These are phyloP conservation scores for Talaromyces sp. DNA, from an alignment of 2,329 filamentous ascomycete species.

Conservation along the genomic window DNA sequence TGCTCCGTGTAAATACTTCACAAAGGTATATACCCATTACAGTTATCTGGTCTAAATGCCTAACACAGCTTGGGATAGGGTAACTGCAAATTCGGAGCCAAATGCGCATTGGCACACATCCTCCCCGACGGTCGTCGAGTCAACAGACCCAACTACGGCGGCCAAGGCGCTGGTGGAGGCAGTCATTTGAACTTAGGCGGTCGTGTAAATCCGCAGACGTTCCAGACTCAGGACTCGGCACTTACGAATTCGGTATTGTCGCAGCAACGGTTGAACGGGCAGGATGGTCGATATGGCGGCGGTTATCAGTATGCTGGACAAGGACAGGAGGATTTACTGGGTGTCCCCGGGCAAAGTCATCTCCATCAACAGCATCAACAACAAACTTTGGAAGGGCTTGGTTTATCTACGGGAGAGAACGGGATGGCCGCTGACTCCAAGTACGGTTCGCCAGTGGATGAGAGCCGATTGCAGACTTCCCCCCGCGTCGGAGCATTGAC, in stretches of 20 bases:
- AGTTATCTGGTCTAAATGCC: background rate
- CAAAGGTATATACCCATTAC: slow-evolving; percentile 65
- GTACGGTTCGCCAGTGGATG: slow-evolving; percentile 82
- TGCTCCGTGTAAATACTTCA: slow-evolving; percentile 95
- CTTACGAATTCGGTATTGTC: slow-evolving; percentile 70
- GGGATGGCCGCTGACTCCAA: slow-evolving; percentile 59
- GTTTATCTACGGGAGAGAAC: slow-evolving; percentile 46
- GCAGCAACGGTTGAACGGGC: slow-evolving; percentile 55
- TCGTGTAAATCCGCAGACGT: slow-evolving; percentile 63
- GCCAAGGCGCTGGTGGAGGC: slow-evolving; percentile 55
- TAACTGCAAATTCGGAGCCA: slow-evolving; percentile 98
- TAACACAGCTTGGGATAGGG: slow-evolving; percentile 55
- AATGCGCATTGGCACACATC: slow-evolving; percentile 95
- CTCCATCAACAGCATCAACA: slow-evolving; percentile 32
- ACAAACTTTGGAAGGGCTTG: slow-evolving; percentile 11
- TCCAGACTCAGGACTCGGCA: slow-evolving; percentile 64
- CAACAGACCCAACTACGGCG: slow-evolving; percentile 62
- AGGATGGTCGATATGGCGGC: slow-evolving; percentile 42
- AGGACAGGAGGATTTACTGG: slow-evolving; percentile 41
- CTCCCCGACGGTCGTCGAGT: slow-evolving; percentile 89
- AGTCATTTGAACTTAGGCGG: slow-evolving; percentile 63
- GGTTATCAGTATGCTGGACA: slow-evolving; percentile 37
- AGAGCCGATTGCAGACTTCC: slow-evolving; percentile 74
- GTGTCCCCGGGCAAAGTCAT: slow-evolving; percentile 36
- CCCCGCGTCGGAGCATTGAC: slow-evolving; percentile 64